Evolutionary conservation across 352 stramenopile species (phyloP).

Genomic region (Phytophthora brassicae): DNA sequence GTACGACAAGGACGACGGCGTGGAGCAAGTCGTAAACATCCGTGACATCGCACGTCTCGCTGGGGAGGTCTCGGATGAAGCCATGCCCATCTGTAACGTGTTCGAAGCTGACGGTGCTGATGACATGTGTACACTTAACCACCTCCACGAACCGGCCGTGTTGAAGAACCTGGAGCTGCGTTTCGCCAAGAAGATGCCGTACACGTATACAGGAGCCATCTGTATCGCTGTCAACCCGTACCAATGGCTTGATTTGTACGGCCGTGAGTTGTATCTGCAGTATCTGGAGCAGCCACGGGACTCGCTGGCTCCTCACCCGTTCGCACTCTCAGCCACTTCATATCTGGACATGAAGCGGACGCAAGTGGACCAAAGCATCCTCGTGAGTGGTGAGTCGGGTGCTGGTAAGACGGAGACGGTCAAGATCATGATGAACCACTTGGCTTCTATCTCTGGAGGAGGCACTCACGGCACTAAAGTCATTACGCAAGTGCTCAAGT

Average conservation of each 20-base stretch:
- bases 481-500: slow-evolving; percentile 97
- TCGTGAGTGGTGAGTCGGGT: slow-evolving; percentile 87
- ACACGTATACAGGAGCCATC: slow-evolving; percentile 97
- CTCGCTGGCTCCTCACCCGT: slow-evolving; percentile 80
- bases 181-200: slow-evolving; percentile 87
- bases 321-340: slow-evolving; percentile 72
- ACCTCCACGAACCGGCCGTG: slow-evolving; percentile 91
- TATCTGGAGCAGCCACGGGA: slow-evolving; percentile 81
- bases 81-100: slow-evolving; percentile 85
- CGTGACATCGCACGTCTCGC: slow-evolving; percentile 63
- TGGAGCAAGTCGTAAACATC: slow-evolving; percentile 65
- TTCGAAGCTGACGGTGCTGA: slow-evolving; percentile 71
- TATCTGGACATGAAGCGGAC: slow-evolving; percentile 78
- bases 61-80: slow-evolving; percentile 70
- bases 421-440: slow-evolving; percentile 91
- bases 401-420: slow-evolving; percentile 95
- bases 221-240: slow-evolving; percentile 98
- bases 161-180: slow-evolving; percentile 88
- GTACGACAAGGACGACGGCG: slow-evolving; percentile 60
- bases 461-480: slow-evolving; percentile 92
- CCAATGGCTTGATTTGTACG: slow-evolving; percentile 90
- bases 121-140: slow-evolving; percentile 88
- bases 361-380: slow-evolving; percentile 81
- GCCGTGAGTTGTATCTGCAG: slow-evolving; percentile 67
- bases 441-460: slow-evolving; percentile 76